Conservation (phyloP, 1,139 yeast genomes). For the Saccharomyces hybrid region DNA sequence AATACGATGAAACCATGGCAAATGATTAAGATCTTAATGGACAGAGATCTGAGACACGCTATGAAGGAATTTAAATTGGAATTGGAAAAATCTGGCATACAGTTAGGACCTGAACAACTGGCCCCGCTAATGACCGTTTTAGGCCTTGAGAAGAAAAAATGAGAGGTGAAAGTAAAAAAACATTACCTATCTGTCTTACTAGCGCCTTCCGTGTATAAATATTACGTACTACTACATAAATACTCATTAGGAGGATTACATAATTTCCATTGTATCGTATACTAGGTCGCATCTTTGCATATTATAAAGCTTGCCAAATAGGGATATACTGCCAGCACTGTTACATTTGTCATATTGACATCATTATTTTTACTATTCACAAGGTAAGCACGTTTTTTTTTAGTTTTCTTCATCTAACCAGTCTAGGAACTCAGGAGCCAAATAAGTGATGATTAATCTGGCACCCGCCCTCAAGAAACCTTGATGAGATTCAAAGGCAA, state of each 20-base stretch:
- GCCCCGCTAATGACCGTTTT: constrained; percentile 25
- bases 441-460: constrained; percentile 78
- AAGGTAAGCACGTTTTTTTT: not conserved
- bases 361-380: not conserved
- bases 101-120: constrained; percentile 24
- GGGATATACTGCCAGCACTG: not conserved
- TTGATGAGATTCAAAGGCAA: constrained; percentile 87
- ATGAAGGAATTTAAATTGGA: constrained; percentile 23
- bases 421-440: constrained; percentile 92
- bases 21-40: constrained; percentile 24
- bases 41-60: constrained; percentile 22
- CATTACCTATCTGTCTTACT: not conserved
- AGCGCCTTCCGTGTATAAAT: not conserved
- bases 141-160: constrained; percentile 18
- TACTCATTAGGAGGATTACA: not conserved
- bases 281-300: not conserved
- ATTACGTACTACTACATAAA: not conserved
- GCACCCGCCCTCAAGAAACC: constrained; percentile 97
- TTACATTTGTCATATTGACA: not conserved
- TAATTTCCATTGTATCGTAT: not conserved
- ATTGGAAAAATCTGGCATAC: constrained; percentile 21
- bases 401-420: constrained; percentile 51
- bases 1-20: constrained; percentile 17
- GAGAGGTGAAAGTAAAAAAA: constrained; percentile 1
- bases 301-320: not conserved